These are phyloP conservation scores for Amanita inopinata DNA, from an alignment of 768 basidiomycete species.

Conservation along the genomic window DNA sequence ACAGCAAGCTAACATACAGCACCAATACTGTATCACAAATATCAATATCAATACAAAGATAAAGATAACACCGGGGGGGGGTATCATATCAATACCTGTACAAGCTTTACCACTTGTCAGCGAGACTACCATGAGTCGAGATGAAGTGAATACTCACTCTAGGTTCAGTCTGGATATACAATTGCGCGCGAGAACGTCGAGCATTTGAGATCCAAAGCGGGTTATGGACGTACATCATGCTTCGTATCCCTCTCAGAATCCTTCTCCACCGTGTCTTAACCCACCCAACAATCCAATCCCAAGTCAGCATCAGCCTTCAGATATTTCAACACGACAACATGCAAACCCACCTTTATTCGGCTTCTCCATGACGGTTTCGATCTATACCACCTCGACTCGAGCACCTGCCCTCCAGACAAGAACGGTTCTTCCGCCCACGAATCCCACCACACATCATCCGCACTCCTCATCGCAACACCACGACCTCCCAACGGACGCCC, in stretches of 20 bases:
- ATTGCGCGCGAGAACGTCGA: too few relatives aligned
- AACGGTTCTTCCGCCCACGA: background rate
- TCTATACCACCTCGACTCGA: background rate
- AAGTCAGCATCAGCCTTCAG: background rate
- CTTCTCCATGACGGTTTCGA: background rate
- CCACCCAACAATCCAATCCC: background rate
- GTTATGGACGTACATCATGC: constrained; percentile 2
- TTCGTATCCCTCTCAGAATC: constrained; percentile 4
- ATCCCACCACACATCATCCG: background rate
- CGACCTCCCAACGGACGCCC: background rate
- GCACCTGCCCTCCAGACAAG: background rate
- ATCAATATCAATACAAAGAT: too few relatives aligned
- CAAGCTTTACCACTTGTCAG: too few relatives aligned
- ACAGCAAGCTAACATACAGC: too few relatives aligned
- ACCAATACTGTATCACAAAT: too few relatives aligned
- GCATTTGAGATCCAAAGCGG: too few relatives aligned
- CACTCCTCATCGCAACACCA: background rate
- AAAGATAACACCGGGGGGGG: too few relatives aligned
- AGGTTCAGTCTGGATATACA: too few relatives aligned
- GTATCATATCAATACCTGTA: too few relatives aligned
- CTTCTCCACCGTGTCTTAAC: background rate
- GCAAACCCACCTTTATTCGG: background rate
- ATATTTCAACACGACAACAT: background rate
- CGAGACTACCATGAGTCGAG: too few relatives aligned
- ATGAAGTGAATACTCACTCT: too few relatives aligned